phyloP scores from a whole-genome alignment of 306 rosid species.

The Vachellia pachyceras region DNA sequence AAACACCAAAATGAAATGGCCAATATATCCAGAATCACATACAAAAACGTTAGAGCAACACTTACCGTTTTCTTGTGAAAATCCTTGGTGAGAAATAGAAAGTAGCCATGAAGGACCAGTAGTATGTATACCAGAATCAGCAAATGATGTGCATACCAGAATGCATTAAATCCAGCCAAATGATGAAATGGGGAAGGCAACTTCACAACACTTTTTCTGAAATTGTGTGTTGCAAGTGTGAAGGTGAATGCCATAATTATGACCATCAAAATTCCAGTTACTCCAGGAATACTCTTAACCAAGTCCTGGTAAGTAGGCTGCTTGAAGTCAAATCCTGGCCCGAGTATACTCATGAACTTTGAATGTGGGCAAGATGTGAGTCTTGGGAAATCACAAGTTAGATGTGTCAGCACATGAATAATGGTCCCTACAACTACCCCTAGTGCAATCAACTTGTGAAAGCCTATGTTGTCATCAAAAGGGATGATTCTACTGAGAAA shows the following conservation, averaged over 20 bases:
- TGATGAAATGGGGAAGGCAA: slow-evolving; percentile 62
- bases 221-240: slow-evolving; percentile 73
- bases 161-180: slow-evolving; percentile 85
- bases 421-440: slow-evolving; percentile 62
- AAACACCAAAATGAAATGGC: background rate
- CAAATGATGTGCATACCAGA: slow-evolving; percentile 97
- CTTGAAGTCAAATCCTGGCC: slow-evolving; percentile 50
- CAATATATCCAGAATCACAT: background rate
- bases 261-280: slow-evolving; percentile 71
- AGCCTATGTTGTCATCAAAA: slow-evolving; percentile 85
- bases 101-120: slow-evolving; percentile 73
- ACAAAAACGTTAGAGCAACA: background rate
- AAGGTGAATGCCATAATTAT: slow-evolving; percentile 72
- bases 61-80: slow-evolving; percentile 81
- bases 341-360: slow-evolving; percentile 56
- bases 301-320: slow-evolving; percentile 61
- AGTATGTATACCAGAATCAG: slow-evolving; percentile 68
- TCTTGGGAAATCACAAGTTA: slow-evolving; percentile 84
- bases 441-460: slow-evolving; percentile 73
- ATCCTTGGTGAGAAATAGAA: slow-evolving; percentile 55
- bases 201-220: slow-evolving; percentile 62
- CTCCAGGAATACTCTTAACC: slow-evolving; percentile 51
- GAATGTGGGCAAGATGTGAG: slow-evolving; percentile 46
- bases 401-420: slow-evolving; percentile 59
- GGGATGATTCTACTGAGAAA: slow-evolving; percentile 69